Percentiles rank a stretch among this genome's conserved stretches.
These are phyloP conservation scores for Hirsutella rhossiliensis DNA, from an alignment of 2,329 filamentous ascomycete genomes.

Conservation along the genomic window DNA sequence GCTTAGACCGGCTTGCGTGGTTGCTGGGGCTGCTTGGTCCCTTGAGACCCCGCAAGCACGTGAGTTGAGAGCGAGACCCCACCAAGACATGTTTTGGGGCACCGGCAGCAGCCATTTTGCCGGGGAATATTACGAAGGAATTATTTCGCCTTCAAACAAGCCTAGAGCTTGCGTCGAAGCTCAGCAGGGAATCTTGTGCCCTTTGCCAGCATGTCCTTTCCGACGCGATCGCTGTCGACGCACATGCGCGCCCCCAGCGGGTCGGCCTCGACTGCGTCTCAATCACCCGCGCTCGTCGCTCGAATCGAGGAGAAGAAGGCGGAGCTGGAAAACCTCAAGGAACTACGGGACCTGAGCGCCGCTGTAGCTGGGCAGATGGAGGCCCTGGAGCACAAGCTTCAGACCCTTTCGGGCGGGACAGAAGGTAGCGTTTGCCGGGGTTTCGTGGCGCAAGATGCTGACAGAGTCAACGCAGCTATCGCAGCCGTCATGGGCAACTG, in stretches of 20 bases:
- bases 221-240: slow-evolving; percentile 45
- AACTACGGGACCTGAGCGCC: slow-evolving; percentile 67
- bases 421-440: slow-evolving; percentile 37
- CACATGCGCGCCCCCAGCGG: slow-evolving; percentile 54
- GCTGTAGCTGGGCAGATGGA: slow-evolving; percentile 75
- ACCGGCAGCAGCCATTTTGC: neutral
- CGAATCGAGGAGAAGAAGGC: slow-evolving; percentile 79
- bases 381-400: slow-evolving; percentile 63
- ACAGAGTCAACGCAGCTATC: slow-evolving; percentile 43
- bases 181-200: neutral
- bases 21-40: slow-evolving; percentile 14
- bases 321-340: slow-evolving; percentile 67
- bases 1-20: slow-evolving; percentile 12
- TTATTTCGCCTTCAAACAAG: no score
- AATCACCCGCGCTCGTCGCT: slow-evolving; percentile 58
- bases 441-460: slow-evolving; percentile 22
- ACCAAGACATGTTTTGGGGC: neutral
- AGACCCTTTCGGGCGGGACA: slow-evolving; percentile 68
- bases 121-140: no score
- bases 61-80: slow-evolving; percentile 8
- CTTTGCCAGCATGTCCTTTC: slow-evolving; percentile 37
- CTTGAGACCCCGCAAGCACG: slow-evolving; percentile 6
- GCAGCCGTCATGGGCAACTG: slow-evolving; percentile 78
- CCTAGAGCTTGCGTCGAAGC: no score
- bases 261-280: slow-evolving; percentile 36